A percentile compares a stretch with the other conserved stretches of the same genome.
These are phyloP conservation scores for Rhizophagus sp. DNA, from an alignment of 192 early-diverging fungal species.

Conservation along the genomic window DNA sequence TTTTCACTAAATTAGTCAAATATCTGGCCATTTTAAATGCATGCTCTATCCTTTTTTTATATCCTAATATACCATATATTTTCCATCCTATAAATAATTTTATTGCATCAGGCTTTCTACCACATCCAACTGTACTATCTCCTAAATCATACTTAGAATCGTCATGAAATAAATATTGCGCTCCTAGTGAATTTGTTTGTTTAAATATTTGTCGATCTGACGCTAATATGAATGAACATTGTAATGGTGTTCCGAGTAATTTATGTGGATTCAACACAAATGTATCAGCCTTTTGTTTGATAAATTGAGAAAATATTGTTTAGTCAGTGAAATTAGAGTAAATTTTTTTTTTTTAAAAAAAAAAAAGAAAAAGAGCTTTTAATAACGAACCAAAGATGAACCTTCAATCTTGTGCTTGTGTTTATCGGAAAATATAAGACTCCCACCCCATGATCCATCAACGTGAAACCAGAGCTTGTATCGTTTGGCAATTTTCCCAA, in stretches of 20 bases:
- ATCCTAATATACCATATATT: constrained; percentile 68
- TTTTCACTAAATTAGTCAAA: constrained; percentile 43
- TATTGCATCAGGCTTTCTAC: constrained; percentile 74
- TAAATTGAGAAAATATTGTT: not conserved
- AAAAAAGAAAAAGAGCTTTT: not conserved
- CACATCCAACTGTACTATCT: constrained; percentile 78
- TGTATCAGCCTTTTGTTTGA: constrained; percentile 54
- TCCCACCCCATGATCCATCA: constrained; percentile 81
- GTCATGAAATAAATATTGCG: constrained; percentile 71
- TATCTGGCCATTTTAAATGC: constrained; percentile 55
- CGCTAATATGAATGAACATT: constrained; percentile 75
- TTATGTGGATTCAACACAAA: constrained; percentile 84
- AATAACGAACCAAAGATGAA: constrained; percentile 42
- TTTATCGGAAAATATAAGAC: constrained; percentile 60
- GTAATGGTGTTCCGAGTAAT: constrained; percentile 73
- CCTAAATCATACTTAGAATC: constrained; percentile 65
- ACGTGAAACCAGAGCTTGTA: constrained; percentile 74
- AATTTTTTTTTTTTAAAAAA: too few relatives aligned
- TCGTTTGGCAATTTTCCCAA: constrained; percentile 57
- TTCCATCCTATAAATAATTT: constrained; percentile 82
- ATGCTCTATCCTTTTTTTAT: constrained; percentile 52
- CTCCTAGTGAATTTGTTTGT: constrained; percentile 61
- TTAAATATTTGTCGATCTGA: constrained; percentile 56
- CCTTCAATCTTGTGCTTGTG: constrained; percentile 50
- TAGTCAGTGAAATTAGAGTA: not conserved